Percentiles rank a stretch among this genome's conserved stretches.
Evolutionary conservation across 2,329 filamentous ascomycete species (phyloP).

Genomic region (Reticulascus tulasneorum): DNA sequence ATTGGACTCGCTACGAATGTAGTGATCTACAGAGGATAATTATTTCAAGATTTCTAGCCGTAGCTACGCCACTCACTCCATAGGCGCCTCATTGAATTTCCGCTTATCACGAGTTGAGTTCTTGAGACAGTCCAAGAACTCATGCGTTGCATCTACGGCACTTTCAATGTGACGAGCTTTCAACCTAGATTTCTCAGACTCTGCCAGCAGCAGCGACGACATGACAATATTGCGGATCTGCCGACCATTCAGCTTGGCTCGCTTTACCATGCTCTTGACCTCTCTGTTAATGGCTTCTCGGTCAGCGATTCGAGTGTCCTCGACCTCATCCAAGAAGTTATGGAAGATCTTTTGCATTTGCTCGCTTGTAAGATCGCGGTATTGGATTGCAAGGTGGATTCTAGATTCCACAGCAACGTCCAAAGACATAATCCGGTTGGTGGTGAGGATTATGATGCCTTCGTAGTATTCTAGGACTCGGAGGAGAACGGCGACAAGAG

Average conservation of each 20-base stretch:
- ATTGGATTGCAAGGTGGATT: conserved; percentile 1
- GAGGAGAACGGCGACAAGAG: conserved; percentile 66
- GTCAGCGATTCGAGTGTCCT: not conserved
- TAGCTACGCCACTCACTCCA: no score
- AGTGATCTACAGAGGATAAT: no score
- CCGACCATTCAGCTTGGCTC: not conserved
- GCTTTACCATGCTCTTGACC: not conserved
- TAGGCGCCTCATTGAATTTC: not conserved
- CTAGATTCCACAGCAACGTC: not conserved
- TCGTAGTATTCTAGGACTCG: conserved; percentile 48
- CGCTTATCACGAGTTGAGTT: not conserved
- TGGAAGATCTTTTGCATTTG: not conserved
- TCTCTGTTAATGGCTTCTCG: not conserved
- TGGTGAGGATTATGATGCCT: conserved; percentile 46
- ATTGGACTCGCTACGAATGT: no score
- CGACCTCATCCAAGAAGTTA: not conserved
- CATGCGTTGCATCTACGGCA: not conserved
- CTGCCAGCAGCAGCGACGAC: not conserved
- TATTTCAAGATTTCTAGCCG: no score
- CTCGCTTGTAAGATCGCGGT: not conserved
- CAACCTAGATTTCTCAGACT: not conserved
- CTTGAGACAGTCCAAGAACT: not conserved
- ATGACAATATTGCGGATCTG: not conserved
- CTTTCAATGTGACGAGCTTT: not conserved
- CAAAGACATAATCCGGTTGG: conserved; percentile 34